These are phyloP conservation scores for Saussurea involucrata DNA, from an alignment of 129 eudicot genomes.

Conservation along the genomic window DNA sequence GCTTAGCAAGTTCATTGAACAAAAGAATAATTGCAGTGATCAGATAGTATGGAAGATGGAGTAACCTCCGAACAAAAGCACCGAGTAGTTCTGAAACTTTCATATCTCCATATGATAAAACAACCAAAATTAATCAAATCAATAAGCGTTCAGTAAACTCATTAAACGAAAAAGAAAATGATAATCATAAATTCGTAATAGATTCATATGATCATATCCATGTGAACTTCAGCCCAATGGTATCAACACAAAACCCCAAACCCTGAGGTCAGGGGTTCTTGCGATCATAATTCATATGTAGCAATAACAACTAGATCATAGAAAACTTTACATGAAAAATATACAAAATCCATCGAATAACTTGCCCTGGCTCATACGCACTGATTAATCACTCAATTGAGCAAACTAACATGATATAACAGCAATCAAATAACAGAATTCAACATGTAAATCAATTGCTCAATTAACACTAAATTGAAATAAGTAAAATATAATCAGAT, in stretches of 20 bases:
- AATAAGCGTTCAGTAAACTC: conserved; percentile 11
- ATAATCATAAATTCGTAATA: background rate
- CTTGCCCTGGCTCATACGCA: conserved; percentile 6
- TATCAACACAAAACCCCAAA: background rate
- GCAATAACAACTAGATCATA: background rate
- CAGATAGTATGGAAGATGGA: conserved; percentile 38
- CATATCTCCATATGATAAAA: conserved; percentile 26
- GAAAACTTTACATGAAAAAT: background rate
- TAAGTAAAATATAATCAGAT: background rate
- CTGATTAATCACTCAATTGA: background rate
- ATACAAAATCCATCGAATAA: conserved; percentile 1
- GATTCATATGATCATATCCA: background rate
- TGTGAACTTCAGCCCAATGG: background rate
- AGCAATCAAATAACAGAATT: background rate
- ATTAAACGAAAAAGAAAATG: background rate
- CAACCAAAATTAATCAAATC: conserved; percentile 16
- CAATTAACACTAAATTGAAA: background rate
- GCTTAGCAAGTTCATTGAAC: conserved; percentile 35
- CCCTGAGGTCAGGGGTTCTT: background rate
- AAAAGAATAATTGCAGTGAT: conserved; percentile 33
- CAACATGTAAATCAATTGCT: conserved; percentile 6
- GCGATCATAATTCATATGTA: background rate
- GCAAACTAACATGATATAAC: conserved; percentile 1
- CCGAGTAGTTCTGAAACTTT: conserved; percentile 31
- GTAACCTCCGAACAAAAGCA: conserved; percentile 29